Conservation (phyloP, 805 yeast species). For the Wickerhamomyces bovis region DNA sequence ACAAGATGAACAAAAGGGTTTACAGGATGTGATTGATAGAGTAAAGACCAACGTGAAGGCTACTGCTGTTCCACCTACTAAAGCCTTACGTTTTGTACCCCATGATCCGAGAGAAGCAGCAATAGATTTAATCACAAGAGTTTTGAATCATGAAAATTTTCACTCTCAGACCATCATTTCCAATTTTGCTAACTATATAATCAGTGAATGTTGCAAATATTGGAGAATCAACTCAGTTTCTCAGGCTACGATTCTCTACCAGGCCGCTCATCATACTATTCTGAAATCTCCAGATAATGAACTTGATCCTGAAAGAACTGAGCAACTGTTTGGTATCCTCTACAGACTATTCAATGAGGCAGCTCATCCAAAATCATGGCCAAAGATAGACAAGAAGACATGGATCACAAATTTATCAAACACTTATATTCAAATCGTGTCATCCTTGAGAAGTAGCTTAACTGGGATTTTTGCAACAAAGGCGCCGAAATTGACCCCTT, state of each 20-base stretch:
- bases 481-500: slow-evolving; percentile 56
- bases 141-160: slow-evolving; percentile 36
- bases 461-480: slow-evolving; percentile 34
- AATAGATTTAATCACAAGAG: slow-evolving; percentile 33
- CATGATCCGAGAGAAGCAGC: slow-evolving; percentile 34
- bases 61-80: neutral
- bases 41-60: neutral
- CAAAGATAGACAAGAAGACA: slow-evolving; percentile 40
- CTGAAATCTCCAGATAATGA: slow-evolving; percentile 24
- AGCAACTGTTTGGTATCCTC: slow-evolving; percentile 30
- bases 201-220: slow-evolving; percentile 39
- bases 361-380: slow-evolving; percentile 30
- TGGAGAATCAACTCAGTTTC: slow-evolving; percentile 57
- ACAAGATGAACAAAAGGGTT: slow-evolving; percentile 28
- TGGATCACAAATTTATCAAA: slow-evolving; percentile 43
- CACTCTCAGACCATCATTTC: slow-evolving; percentile 26
- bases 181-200: slow-evolving; percentile 37
- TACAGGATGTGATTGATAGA: slow-evolving; percentile 24
- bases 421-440: slow-evolving; percentile 42
- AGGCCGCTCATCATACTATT: slow-evolving; percentile 39
- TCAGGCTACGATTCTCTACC: slow-evolving; percentile 41
- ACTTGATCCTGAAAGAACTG: slow-evolving; percentile 25
- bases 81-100: slow-evolving; percentile 30
- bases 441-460: slow-evolving; percentile 37
- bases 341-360: slow-evolving; percentile 18